phyloP scores from a whole-genome alignment of 768 basidiomycete species.

The Lentinula edodes region DNA sequence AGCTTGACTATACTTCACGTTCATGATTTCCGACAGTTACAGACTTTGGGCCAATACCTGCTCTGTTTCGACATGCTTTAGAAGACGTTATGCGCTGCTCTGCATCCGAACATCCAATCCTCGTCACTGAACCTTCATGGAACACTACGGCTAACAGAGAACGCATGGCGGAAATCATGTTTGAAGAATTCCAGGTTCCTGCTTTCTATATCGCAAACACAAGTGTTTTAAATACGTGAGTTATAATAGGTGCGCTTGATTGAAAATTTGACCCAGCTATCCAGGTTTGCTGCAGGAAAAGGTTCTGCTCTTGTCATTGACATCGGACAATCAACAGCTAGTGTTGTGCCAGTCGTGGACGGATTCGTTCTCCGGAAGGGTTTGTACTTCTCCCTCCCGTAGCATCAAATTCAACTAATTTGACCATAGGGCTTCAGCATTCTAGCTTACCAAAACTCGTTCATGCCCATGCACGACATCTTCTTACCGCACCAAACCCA shows the following conservation, averaged over 20 bases:
- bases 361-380: constrained; percentile 98
- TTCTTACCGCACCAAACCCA: constrained; percentile 45
- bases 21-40: constrained; percentile 35
- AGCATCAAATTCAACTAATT: neutral
- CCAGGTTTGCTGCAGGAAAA: constrained; percentile 92
- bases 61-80: constrained; percentile 71
- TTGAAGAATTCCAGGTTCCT: constrained; percentile 91
- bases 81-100: constrained; percentile 72
- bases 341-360: constrained; percentile 93
- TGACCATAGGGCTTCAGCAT: constrained; percentile 60
- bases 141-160: constrained; percentile 91
- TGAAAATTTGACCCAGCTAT: neutral
- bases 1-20: neutral
- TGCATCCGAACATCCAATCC: constrained; percentile 81
- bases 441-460: constrained; percentile 78
- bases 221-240: constrained; percentile 88
- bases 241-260: constrained; percentile 11
- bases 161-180: constrained; percentile 95
- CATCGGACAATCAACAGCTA: constrained; percentile 83
- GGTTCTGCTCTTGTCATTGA: constrained; percentile 97
- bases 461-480: constrained; percentile 70
- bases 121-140: constrained; percentile 96
- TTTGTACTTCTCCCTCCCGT: constrained; percentile 16
- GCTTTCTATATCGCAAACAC: constrained; percentile 97
- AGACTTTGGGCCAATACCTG: constrained; percentile 72